phyloP scores from a whole-genome alignment of 1,139 yeast species.

The Candida neerlandica region DNA sequence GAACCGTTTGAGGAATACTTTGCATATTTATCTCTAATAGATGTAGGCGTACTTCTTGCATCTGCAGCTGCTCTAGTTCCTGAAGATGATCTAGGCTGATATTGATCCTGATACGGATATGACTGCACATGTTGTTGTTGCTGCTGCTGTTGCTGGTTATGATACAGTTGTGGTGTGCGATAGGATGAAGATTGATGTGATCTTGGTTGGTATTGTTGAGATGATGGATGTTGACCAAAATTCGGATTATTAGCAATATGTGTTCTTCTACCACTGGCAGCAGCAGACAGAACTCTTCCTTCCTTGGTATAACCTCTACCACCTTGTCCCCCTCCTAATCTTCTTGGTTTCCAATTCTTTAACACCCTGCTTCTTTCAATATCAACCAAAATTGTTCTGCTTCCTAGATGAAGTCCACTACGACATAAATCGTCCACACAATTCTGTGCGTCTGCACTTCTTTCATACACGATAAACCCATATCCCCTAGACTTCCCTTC shows the following conservation, averaged over 20 bases:
- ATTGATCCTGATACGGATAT: not conserved
- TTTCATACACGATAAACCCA: constrained; percentile 76
- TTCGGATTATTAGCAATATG: constrained; percentile 21
- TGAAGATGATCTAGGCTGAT: not conserved
- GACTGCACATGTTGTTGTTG: constrained; percentile 1
- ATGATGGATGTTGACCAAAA: constrained; percentile 7
- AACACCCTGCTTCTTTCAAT: constrained; percentile 80
- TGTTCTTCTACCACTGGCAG: constrained; percentile 48
- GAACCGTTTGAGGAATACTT: constrained; percentile 24
- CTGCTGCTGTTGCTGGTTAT: constrained; percentile 5
- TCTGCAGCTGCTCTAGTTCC: constrained; percentile 1
- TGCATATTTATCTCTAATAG: constrained; percentile 37
- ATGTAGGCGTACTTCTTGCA: constrained; percentile 10
- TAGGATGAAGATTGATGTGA: not conserved
- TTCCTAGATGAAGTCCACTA: constrained; percentile 38
- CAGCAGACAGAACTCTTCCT: constrained; percentile 49
- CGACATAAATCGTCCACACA: constrained; percentile 67
- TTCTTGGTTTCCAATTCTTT: constrained; percentile 78
- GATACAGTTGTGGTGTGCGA: not conserved
- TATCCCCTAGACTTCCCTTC: constrained; percentile 72
- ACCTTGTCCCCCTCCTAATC: constrained; percentile 69
- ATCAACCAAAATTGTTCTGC: constrained; percentile 69
- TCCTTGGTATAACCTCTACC: constrained; percentile 55
- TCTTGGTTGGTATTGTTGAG: constrained; percentile 1
- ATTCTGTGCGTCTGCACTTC: constrained; percentile 55